phyloP scores from a whole-genome alignment of 2,329 filamentous ascomycete genomes.

The Fusarium sororula region DNA sequence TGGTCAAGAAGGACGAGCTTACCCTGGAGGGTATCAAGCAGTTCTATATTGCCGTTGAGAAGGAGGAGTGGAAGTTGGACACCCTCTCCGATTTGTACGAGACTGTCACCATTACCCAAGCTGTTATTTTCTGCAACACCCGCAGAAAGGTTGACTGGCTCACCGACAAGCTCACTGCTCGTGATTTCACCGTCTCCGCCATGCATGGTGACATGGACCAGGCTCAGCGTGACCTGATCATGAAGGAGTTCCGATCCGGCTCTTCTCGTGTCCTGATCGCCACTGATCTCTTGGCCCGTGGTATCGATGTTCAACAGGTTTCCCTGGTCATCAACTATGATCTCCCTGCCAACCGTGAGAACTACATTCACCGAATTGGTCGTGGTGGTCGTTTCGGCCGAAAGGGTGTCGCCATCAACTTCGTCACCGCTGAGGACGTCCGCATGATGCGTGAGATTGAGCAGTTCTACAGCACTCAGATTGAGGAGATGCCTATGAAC shows the following conservation, averaged over 20 bases:
- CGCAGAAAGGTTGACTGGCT: conserved; percentile 99
- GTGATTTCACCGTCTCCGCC: conserved; percentile 98
- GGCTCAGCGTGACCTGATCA: conserved; percentile 96
- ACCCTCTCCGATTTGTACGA: conserved; percentile 99
- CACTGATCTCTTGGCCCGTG: conserved; percentile 96
- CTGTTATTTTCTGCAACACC: conserved; percentile 99
- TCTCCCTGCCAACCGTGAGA: conserved; percentile 97
- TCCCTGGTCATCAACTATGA: conserved; percentile 99
- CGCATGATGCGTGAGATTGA: conserved; percentile 99
- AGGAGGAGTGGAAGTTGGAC: conserved; percentile 99
- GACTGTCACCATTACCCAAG: conserved; percentile 99
- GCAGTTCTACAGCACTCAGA: conserved; percentile 99
- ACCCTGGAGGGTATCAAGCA: conserved; percentile 99
- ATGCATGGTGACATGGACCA: conserved; percentile 99
- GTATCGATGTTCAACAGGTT: conserved; percentile 99
- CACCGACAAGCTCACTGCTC: conserved; percentile 97
- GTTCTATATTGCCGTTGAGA: conserved; percentile 99
- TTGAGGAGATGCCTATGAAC: conserved; percentile 99
- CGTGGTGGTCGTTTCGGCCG: conserved; percentile 99
- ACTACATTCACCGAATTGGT: conserved; percentile 99
- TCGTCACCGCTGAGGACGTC: conserved; percentile 98
- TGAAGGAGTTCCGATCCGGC: conserved; percentile 99
- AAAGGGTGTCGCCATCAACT: conserved; percentile 99
- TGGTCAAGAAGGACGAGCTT: conserved; percentile 99
- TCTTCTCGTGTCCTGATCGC: conserved; percentile 98